Evolutionary conservation across 805 yeast species (phyloP), one percentile per base, ranked within the genome.

Genomic region (Hanseniaspora lachancei): DNA sequence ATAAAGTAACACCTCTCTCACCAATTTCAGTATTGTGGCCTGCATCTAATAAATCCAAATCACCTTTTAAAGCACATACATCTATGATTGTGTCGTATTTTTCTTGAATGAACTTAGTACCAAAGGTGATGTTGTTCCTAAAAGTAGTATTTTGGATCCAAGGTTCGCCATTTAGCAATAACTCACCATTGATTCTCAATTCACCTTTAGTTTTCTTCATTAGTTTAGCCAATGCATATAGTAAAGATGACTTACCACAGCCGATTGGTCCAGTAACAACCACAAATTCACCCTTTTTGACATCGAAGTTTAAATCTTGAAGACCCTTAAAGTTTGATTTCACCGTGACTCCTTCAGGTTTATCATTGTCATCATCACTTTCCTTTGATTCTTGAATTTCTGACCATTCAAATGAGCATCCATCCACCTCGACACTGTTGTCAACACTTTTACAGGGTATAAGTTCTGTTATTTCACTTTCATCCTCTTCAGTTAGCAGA

Each of bases 81-180:
- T 73, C 67, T n/a, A 84, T 66, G 9, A 82, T 77, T 16, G 70
- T 70, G 15, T 75, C 64, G 62, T 84, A 84, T 55, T 67, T 72
- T 9, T 70, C 64, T 53, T 73, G 72, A 57, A 81, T 79, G 57
- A 64, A 77, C 12, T 61, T 53, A 20, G 61, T 54, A 2, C 89
- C 89, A 66, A 84, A 84, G 34, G 74, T 40, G 57, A 84, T 81
- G 62, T 84, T 84, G 18, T 82, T 84, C 61, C 74, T 75, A 35
- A 84, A 77, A 0, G 89, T 82, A 3, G 82, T 77, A 66, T 83
- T 85, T 62, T 82, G 86, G 38, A 84, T 77, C 93, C 91, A 84
- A 21, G 86, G 86, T 32, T 60, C 42, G 61, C 69, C 57, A 72
- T 79, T 69, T 32, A 77, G 62, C 44, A 78, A 62, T 9, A 76